Evolutionary conservation across 768 basidiomycete genomes (phyloP), one percentile per base, ranked within the genome.

Genomic region (Phylloporus scabripes): DNA sequence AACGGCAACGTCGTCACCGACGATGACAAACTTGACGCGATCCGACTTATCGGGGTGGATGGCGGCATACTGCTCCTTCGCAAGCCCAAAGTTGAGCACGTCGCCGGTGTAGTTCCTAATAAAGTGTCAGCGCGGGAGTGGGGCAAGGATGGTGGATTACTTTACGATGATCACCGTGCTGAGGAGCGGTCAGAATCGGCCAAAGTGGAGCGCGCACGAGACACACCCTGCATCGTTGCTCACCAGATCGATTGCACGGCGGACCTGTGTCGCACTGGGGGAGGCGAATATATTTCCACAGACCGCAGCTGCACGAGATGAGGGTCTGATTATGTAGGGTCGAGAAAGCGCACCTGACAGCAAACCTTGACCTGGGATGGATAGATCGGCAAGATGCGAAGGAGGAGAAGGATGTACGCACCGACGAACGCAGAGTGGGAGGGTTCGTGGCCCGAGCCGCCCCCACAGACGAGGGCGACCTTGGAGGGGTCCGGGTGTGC

Each of bases 351-450:
- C 63, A 83, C 86, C 87, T 32, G 82, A 81, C 36, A 95, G 72
- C 58, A 93, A 84, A 23, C 92, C 92, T 51, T 80, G 68, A 34
- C 88, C 87, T 87, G 46, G 0, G 42, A 50, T 8, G 37, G 23
- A 6, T 28, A 24, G 39, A 29, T 53, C 24, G 31, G 31, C 2
- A 46, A 32, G 54, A 45, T 20, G 2, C 9, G 15, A 12, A 34
- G 1, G 28, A 28, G 0, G 14, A 29, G 17, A 54, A 8, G 10
- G 11, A 14, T 17, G 18, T 37, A 63, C 76, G 55, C 53, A 85
- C 91, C 92, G n/a, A 95, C 92, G 58, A 87, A 93, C 2, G 81
- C 87, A 5, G 89, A 80, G 68, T 93, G 92, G 14, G 92, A 80
- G 7, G 94, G 94, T 60, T 96, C 94, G 62, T 96, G 94, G 5